Percentiles rank a stretch among this genome's conserved stretches.
Conservation (phyloP, 2,329 filamentous ascomycete species). For the Ophiocordyceps robertsii region DNA sequence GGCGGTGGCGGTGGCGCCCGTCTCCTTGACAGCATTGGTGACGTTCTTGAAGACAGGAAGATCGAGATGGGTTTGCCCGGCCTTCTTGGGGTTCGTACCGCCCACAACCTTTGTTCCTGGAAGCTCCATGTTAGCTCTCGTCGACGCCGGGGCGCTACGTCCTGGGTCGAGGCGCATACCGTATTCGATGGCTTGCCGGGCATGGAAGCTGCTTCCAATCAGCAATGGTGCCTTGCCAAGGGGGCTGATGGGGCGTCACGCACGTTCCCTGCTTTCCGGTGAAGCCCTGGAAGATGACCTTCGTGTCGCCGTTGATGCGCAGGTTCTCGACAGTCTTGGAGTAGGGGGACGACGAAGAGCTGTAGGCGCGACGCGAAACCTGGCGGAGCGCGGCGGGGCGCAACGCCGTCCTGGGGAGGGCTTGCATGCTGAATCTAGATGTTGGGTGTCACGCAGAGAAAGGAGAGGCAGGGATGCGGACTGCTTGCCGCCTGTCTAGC, state of each 20-base stretch:
- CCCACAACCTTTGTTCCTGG: constrained; percentile 92
- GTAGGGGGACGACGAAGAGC: constrained; percentile 57
- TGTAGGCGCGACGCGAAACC: constrained; percentile 56
- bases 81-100: constrained; percentile 98
- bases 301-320: constrained; percentile 84
- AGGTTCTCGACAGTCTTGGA: constrained; percentile 69
- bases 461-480: background rate
- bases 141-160: background rate
- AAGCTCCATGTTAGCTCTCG: constrained; percentile 10
- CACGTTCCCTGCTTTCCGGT: constrained; percentile 94
- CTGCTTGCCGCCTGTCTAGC: no score
- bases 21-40: constrained; percentile 75
- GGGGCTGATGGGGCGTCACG: constrained; percentile 12
- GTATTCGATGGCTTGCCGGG: constrained; percentile 95
- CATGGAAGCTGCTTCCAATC: constrained; percentile 64
- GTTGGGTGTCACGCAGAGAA: background rate
- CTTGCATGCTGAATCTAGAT: constrained; percentile 56
- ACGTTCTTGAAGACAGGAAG: constrained; percentile 90
- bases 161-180: constrained; percentile 41
- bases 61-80: constrained; percentile 76
- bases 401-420: constrained; percentile 57
- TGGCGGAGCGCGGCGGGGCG: constrained; percentile 57
- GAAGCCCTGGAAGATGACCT: constrained; percentile 94
- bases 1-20: constrained; percentile 79
- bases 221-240: constrained; percentile 1